Percentiles rank a stretch among this genome's conserved stretches.
These are phyloP conservation scores for Candida boidinii DNA, from an alignment of 805 yeast genomes.

Conservation along the genomic window DNA sequence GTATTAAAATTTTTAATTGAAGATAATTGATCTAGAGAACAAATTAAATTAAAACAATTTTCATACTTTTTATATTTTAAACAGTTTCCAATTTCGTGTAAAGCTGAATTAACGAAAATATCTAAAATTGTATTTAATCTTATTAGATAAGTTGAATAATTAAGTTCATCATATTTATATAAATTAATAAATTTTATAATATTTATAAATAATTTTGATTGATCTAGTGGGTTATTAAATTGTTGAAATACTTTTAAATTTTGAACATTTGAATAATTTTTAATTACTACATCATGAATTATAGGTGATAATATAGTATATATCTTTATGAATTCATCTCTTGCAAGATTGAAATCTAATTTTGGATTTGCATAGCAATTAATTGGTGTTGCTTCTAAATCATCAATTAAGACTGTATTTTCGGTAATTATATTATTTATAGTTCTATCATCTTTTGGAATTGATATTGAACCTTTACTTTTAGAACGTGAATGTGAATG, in stretches of 20 bases:
- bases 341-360: slow-evolving; percentile 17
- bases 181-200: slow-evolving; percentile 18
- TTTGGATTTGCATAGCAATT: slow-evolving; percentile 17
- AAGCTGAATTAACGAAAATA: slow-evolving; percentile 61
- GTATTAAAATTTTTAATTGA: slow-evolving; percentile 12
- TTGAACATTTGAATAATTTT: slow-evolving; percentile 25
- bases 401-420: slow-evolving; percentile 7
- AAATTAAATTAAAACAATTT: slow-evolving; percentile 22
- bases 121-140: slow-evolving; percentile 49
- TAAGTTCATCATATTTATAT: slow-evolving; percentile 9
- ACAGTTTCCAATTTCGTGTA: slow-evolving; percentile 58
- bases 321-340: slow-evolving; percentile 16
- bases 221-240: slow-evolving; percentile 22
- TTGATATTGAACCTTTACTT: neutral
- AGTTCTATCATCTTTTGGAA: neutral
- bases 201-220: slow-evolving; percentile 23
- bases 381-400: slow-evolving; percentile 16
- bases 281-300: slow-evolving; percentile 20
- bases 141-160: slow-evolving; percentile 20
- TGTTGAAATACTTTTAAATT: slow-evolving; percentile 20
- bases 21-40: slow-evolving; percentile 15
- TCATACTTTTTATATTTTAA: slow-evolving; percentile 37
- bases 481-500: neutral
- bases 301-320: slow-evolving; percentile 22
- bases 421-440: neutral